Conservation (phyloP, 2,329 filamentous ascomycete species). For the Ceratocystis papillata region DNA sequence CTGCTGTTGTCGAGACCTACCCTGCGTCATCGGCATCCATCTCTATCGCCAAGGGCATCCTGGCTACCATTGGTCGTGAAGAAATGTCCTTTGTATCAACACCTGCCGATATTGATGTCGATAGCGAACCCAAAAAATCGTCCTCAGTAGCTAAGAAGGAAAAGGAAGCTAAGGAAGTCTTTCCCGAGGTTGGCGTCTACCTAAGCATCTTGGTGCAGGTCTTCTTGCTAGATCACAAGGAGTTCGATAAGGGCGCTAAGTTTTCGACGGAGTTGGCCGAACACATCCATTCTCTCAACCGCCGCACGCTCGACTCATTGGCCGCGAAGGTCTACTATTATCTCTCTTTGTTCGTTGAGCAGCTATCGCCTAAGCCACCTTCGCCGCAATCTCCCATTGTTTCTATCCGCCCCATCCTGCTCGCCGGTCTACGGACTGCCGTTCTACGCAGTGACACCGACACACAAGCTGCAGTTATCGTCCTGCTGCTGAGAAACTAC, state of each 20-base stretch:
- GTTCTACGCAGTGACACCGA: slow-evolving; percentile 94
- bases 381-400: slow-evolving; percentile 82
- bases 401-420: slow-evolving; percentile 70
- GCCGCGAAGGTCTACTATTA: slow-evolving; percentile 97
- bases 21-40: slow-evolving; percentile 50
- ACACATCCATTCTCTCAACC: slow-evolving; percentile 78
- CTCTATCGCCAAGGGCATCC: slow-evolving; percentile 56
- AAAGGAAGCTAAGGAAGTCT: slow-evolving; percentile 62
- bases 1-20: slow-evolving; percentile 74
- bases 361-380: slow-evolving; percentile 74
- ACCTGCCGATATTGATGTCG: slow-evolving; percentile 61
- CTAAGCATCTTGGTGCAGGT: slow-evolving; percentile 79
- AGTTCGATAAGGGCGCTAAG: slow-evolving; percentile 65
- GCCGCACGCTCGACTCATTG: slow-evolving; percentile 84
- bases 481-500: slow-evolving; percentile 89
- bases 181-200: slow-evolving; percentile 83
- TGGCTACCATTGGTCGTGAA: slow-evolving; percentile 58
- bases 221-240: slow-evolving; percentile 74
- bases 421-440: slow-evolving; percentile 84
- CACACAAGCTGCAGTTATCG: slow-evolving; percentile 93
- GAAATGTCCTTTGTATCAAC: slow-evolving; percentile 46
- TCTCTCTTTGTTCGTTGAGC: slow-evolving; percentile 89
- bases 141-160: slow-evolving; percentile 46
- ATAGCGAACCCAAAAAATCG: slow-evolving; percentile 45
- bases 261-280: slow-evolving; percentile 79